These are phyloP conservation scores for Saprolegnia diclina DNA, from an alignment of 352 stramenopile genomes.

Conservation along the genomic window DNA sequence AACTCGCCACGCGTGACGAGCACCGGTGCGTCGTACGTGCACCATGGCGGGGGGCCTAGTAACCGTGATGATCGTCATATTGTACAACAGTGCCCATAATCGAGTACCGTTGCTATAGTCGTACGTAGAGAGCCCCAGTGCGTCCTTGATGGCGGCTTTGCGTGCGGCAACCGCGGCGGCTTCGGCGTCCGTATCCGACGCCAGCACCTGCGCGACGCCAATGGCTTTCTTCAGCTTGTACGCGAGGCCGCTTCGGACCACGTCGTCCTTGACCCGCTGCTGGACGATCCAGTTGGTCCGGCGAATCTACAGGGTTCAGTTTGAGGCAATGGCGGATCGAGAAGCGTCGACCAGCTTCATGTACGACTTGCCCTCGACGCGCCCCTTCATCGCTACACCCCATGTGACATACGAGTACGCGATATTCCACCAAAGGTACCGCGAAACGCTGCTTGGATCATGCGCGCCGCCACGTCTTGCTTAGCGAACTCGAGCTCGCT, in stretches of 20 bases:
- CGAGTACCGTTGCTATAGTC: slow-evolving; percentile 19
- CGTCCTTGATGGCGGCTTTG: slow-evolving; percentile 13
- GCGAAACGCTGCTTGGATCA: slow-evolving; percentile 26
- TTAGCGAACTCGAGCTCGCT: neutral
- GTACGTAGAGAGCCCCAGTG: slow-evolving; percentile 14
- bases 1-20: slow-evolving; percentile 14
- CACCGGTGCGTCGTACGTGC: slow-evolving; percentile 15
- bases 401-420: neutral
- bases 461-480: slow-evolving; percentile 8
- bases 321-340: too few relatives aligned
- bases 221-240: slow-evolving; percentile 25
- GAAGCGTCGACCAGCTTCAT: slow-evolving; percentile 13
- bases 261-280: slow-evolving; percentile 24
- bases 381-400: slow-evolving; percentile 12
- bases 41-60: slow-evolving; percentile 16
- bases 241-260: slow-evolving; percentile 10
- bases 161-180: neutral
- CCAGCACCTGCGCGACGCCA: slow-evolving; percentile 12
- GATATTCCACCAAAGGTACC: too few relatives aligned
- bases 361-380: slow-evolving; percentile 17
- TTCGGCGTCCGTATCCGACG: slow-evolving; percentile 21
- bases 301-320: too few relatives aligned
- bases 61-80: neutral
- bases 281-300: slow-evolving; percentile 23
- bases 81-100: neutral